These are phyloP conservation scores for Elaeagnus macrophylla DNA, from an alignment of 306 rosid species.

Conservation along the genomic window DNA sequence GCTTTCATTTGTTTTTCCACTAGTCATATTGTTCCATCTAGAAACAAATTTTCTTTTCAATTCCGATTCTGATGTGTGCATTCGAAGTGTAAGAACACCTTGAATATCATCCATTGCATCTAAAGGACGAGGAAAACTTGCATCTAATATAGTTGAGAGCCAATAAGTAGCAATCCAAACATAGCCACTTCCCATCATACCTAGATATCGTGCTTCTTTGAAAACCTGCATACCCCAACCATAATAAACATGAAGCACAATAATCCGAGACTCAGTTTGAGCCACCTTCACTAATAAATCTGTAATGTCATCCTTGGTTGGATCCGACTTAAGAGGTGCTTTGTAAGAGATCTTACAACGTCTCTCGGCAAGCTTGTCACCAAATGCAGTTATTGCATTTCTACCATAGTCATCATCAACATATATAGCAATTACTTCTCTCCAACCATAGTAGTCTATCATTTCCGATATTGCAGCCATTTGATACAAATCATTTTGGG, in stretches of 20 bases:
- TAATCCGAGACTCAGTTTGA: conserved; percentile 65
- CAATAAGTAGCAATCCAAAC: conserved; percentile 85
- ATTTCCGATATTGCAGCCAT: conserved; percentile 87
- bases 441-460: conserved; percentile 62
- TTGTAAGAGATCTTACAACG: conserved; percentile 76
- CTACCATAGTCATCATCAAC: conserved; percentile 85
- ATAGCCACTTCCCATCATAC: conserved; percentile 78
- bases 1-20: conserved; percentile 18
- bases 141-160: conserved; percentile 57
- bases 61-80: conserved; percentile 59
- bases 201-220: conserved; percentile 53
- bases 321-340: conserved; percentile 50
- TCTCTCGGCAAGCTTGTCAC: conserved; percentile 65
- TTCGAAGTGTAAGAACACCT: conserved; percentile 67
- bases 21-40: conserved; percentile 73
- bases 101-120: conserved; percentile 43
- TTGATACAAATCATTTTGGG: conserved; percentile 60
- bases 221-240: conserved; percentile 40
- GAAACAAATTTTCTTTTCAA: conserved; percentile 54
- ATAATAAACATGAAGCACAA: conserved; percentile 53
- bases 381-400: conserved; percentile 67
- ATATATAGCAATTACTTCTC: conserved; percentile 75
- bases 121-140: conserved; percentile 31
- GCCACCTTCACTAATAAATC: conserved; percentile 69
- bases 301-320: conserved; percentile 46